Evolutionary conservation across 2,329 filamentous ascomycete species (phyloP), one percentile per base, ranked within the genome.

Genomic region (Fusarium sp.): DNA sequence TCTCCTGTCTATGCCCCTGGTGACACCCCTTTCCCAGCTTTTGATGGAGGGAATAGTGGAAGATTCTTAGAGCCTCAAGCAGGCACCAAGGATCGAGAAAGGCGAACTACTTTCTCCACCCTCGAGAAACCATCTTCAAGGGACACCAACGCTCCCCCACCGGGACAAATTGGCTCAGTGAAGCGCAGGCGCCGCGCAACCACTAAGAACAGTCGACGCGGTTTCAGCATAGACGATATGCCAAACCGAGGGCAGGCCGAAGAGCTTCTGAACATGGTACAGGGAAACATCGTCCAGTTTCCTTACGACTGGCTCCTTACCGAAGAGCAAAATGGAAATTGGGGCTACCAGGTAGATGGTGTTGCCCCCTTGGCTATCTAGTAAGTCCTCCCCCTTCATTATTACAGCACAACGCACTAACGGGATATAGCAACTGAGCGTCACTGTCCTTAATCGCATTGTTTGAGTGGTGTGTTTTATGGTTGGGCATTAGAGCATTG

Each of bases 281-380:
- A 98, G 79, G 96, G 96, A 2, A 90, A 94, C 78, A 80, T 99
- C 55, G 94, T 99, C 27, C 84, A 93, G 69, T 99, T 97, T 84
- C 96, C 96, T 8, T 97, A 98, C 80, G 93, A 99, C 76, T 99
- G 97, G 94, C 88, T 97, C 56, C 88, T 92, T 74, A 92, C 91
- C 59, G 96, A 98, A 82, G 96, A 98, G 83, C 89, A 90, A 76
- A 94, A 93, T 71, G 93, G 94, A 59, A 97, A 98, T 78, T 99
- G 96, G 96, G 87, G 98, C 68, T 98, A 97, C 81, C 93, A 95
- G 77, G 93, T 98, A 59, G 96, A 99, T 80, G 92, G 97, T 80
- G 91, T 99, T 78, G 97, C 96, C 74, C 96, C 96, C 59, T 85
- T 99, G 81, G 94, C 98, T 82, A 98, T 99, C 76, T 99, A 99